These are phyloP conservation scores for Begonia loranthoides DNA, from an alignment of 306 rosid species.

Conservation along the genomic window DNA sequence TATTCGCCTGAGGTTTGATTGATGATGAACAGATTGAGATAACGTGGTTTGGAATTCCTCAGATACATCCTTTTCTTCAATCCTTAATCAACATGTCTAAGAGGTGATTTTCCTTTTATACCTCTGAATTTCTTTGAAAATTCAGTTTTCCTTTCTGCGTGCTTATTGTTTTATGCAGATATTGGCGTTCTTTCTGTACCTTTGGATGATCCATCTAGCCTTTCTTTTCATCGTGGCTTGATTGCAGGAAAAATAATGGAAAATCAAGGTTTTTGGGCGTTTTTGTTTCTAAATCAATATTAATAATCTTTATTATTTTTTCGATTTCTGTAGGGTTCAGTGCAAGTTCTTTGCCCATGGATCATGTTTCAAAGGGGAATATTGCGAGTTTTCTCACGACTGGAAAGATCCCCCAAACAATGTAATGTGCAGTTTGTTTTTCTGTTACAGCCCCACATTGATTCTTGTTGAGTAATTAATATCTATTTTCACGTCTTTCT, in stretches of 20 bases:
- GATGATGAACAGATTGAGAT: neutral
- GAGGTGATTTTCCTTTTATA: conserved; percentile 23
- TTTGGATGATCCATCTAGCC: neutral
- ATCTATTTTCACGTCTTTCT: neutral
- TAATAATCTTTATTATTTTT: conserved; percentile 5
- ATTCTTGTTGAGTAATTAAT: neutral
- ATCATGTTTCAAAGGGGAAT: conserved; percentile 94
- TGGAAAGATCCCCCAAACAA: conserved; percentile 83
- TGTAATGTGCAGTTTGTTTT: conserved; percentile 23
- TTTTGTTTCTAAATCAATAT: conserved; percentile 5
- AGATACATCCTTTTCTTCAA: neutral
- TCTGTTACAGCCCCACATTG: neutral
- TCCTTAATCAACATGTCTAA: conserved; percentile 40
- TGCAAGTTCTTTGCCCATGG: conserved; percentile 97
- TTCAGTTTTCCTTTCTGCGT: neutral
- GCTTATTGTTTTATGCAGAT: neutral
- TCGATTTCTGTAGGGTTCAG: conserved; percentile 46
- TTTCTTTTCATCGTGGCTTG: neutral
- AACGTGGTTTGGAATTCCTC: neutral
- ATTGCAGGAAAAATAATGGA: neutral
- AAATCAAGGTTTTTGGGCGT: conserved; percentile 1
- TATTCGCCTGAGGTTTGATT: neutral
- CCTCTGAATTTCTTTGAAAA: neutral
- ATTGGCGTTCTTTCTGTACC: neutral
- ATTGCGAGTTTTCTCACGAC: conserved; percentile 91